These are phyloP conservation scores for Fusarium palustre DNA, from an alignment of 2,329 filamentous ascomycete species.

Conservation along the genomic window DNA sequence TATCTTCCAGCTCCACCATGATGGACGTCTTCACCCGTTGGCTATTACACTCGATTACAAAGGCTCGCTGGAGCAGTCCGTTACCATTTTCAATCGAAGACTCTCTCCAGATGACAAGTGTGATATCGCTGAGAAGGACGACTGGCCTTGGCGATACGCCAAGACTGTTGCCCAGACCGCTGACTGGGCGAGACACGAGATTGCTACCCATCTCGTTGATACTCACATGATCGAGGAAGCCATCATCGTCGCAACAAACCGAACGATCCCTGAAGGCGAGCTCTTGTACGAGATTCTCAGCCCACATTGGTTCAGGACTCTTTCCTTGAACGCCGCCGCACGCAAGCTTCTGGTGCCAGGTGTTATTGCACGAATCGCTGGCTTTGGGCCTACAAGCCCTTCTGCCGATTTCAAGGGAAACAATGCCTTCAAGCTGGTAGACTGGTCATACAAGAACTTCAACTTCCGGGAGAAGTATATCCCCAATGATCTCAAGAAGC, in stretches of 20 bases:
- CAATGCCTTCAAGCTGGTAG: conserved; percentile 1
- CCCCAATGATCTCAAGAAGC: conserved; percentile 39
- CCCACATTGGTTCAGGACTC: conserved; percentile 34
- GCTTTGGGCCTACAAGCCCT: conserved; percentile 11
- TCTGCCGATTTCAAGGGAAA: neutral
- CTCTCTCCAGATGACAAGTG: conserved; percentile 20
- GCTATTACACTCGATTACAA: conserved; percentile 34
- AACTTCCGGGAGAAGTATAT: conserved; percentile 39
- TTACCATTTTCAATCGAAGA: conserved; percentile 34
- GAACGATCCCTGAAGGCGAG: conserved; percentile 22
- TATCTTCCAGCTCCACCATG: conserved; percentile 29
- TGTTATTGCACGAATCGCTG: conserved; percentile 25
- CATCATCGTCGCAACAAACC: conserved; percentile 35
- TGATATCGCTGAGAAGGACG: conserved; percentile 20
- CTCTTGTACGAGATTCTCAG: conserved; percentile 32
- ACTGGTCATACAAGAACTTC: conserved; percentile 32
- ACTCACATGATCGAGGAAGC: conserved; percentile 37
- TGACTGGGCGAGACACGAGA: conserved; percentile 35
- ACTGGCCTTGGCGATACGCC: conserved; percentile 38
- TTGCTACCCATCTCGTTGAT: conserved; percentile 32
- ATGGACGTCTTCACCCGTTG: conserved; percentile 30
- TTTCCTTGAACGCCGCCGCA: conserved; percentile 22
- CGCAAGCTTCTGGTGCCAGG: conserved; percentile 12
- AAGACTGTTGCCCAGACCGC: conserved; percentile 36
- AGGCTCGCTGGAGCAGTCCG: conserved; percentile 13